These are phyloP conservation scores for Papilionanthe hybrid DNA, from an alignment of 116 monocot species.

Conservation along the genomic window DNA sequence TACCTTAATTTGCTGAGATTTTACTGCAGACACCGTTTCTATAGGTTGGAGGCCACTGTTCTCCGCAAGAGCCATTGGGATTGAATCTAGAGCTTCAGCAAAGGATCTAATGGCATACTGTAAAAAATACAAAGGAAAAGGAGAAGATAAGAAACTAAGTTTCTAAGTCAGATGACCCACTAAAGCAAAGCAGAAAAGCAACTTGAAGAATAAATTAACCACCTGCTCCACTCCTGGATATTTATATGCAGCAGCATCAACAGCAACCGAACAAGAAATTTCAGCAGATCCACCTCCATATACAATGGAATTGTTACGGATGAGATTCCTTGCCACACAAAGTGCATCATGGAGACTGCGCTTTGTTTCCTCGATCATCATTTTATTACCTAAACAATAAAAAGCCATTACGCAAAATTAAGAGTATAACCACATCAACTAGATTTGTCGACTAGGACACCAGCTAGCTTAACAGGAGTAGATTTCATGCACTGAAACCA, in stretches of 20 bases:
- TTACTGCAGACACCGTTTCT: constrained; percentile 82
- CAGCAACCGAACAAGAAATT: constrained; percentile 85
- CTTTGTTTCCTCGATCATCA: constrained; percentile 98
- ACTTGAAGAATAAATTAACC: constrained; percentile 1
- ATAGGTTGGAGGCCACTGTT: constrained; percentile 88
- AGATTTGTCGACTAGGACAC: too few species aligned
- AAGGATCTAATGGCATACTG: constrained; percentile 76
- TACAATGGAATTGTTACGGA: constrained; percentile 93
- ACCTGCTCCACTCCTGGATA: constrained; percentile 97
- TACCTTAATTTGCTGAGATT: constrained; percentile 93
- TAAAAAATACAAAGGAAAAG: constrained; percentile 1
- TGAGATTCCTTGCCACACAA: constrained; percentile 89
- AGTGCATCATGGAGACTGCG: constrained; percentile 92
- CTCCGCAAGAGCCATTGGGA: constrained; percentile 87
- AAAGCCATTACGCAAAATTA: not conserved
- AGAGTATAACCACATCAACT: not conserved
- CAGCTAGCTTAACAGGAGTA: too few species aligned
- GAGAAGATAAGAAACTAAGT: not conserved
- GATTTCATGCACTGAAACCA: too few species aligned
- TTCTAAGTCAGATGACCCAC: not conserved
- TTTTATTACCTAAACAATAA: constrained; percentile 74
- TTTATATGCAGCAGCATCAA: constrained; percentile 88
- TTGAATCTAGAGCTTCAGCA: constrained; percentile 55
- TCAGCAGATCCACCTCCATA: constrained; percentile 98
- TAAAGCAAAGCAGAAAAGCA: not conserved